Evolutionary conservation across 2,329 filamentous ascomycete species (phyloP), one percentile per base, ranked within the genome.

Genomic region (Neurospora crassa): DNA sequence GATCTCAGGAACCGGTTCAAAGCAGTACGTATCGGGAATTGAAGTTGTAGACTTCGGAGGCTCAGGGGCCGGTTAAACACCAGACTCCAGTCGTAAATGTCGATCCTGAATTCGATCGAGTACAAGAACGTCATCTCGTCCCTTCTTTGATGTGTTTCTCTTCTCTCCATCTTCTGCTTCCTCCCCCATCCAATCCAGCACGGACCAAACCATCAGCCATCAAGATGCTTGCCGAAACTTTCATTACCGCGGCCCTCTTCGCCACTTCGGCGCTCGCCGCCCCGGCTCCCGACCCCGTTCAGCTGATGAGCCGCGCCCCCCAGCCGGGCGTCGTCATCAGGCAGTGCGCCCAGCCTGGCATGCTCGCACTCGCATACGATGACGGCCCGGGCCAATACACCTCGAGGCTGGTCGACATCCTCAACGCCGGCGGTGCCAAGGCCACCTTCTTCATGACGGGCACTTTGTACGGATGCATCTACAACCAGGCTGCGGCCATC

Each of bases 381-480:
- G 85, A 87, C 70, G 85, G 85, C 0, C 85, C 85, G 1, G 85
- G 83, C 72, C 77, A 81, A 70, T 86, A 84, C 75, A 88, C 85
- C 0, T 80, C 78, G 2, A 78, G 80, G 67, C 78, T 88, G 1
- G 79, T 88, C n/a, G 84, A 87, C 74, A 84, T 82, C 18, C 80
- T 88, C 20, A 81, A 78, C 34, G 76, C 79, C 6, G 76, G 79
- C 24, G 67, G 72, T 5, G 71, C 68, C 12, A 68, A 73, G 16
- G 74, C 73, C 6, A 88, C 85, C 2, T 87, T 86, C 78, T 87
- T 87, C 79, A 82, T 82, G 76, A 86, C 84, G 0, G 84, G 84
- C 1, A 85, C 83, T 0, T 79, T 86, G 34, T 85, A 85, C 68
- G 84, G 82, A 8, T 85, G 84, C 74, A 84, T 86, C 75, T 85